These are phyloP conservation scores for Syzygium grande DNA, from an alignment of 345 rosid species.

Conservation along the genomic window DNA sequence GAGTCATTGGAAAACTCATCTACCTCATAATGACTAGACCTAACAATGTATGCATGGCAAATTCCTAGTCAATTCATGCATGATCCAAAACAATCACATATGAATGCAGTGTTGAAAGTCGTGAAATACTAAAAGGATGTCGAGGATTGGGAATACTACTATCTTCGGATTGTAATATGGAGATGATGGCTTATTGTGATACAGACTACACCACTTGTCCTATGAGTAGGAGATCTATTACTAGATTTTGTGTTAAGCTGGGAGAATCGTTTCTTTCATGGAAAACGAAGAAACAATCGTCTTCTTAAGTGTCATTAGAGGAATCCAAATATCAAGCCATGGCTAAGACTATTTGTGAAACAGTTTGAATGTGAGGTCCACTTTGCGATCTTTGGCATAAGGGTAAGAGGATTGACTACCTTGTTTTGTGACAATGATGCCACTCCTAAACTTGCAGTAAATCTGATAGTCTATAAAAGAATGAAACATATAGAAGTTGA, in stretches of 20 bases:
- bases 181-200: neutral
- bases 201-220: neutral
- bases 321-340: too few relatives aligned
- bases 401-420: neutral
- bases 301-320: neutral
- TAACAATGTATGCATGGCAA: neutral
- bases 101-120: neutral
- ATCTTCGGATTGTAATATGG: neutral
- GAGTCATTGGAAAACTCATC: neutral
- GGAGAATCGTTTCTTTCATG: neutral
- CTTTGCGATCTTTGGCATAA: neutral
- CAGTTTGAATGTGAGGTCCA: neutral
- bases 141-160: neutral
- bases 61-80: neutral
- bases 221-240: neutral
- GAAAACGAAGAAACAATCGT: too few relatives aligned
- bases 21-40: neutral
- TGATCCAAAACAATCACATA: neutral
- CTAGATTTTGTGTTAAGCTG: neutral
- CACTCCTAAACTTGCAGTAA: too few relatives aligned
- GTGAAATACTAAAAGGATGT: neutral
- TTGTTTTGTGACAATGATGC: neutral
- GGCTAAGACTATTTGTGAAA: neutral
- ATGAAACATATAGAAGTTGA: too few relatives aligned
- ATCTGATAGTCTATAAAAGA: rapidly evolving